phyloP scores from a whole-genome alignment of 2,329 filamentous ascomycete genomes.

The Pseudogymnoascus sp. region DNA sequence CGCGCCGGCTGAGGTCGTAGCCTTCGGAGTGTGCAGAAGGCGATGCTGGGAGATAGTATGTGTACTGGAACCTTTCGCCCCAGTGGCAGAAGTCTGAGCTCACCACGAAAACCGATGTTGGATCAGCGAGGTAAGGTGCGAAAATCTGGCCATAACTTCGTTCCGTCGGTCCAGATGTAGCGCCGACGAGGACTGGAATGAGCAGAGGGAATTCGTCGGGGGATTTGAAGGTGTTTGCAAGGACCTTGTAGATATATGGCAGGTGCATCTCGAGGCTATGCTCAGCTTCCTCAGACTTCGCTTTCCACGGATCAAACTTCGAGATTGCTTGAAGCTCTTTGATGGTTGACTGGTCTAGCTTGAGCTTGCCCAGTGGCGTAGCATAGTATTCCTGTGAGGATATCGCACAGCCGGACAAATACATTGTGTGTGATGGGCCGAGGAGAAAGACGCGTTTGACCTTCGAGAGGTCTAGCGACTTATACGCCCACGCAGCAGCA shows the following conservation, averaged over 20 bases:
- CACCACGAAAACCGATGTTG: conserved; percentile 72
- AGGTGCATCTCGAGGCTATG: conserved; percentile 97
- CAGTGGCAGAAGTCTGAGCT: conserved; percentile 98
- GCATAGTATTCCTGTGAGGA: conserved; percentile 62
- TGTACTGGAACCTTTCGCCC: conserved; percentile 78
- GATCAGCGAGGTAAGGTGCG: conserved; percentile 68
- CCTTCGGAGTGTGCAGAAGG: conserved; percentile 27
- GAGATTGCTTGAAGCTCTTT: conserved; percentile 42
- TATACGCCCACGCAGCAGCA: conserved; percentile 93
- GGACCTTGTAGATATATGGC: conserved; percentile 80
- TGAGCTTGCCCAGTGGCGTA: conserved; percentile 66
- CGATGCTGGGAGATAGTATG: conserved; percentile 57
- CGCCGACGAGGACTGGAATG: conserved; percentile 79
- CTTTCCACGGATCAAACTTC: conserved; percentile 58
- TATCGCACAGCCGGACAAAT: conserved; percentile 68
- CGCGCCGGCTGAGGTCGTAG: conserved; percentile 23
- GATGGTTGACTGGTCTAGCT: conserved; percentile 52
- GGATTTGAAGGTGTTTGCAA: conserved; percentile 42
- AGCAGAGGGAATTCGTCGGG: conserved; percentile 59
- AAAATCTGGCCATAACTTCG: conserved; percentile 61
- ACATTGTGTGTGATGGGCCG: conserved; percentile 84
- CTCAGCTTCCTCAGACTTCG: conserved; percentile 64
- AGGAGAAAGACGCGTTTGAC: conserved; percentile 86
- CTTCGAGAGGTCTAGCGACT: conserved; percentile 70
- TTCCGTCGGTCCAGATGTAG: conserved; percentile 59